Evolutionary conservation across 2,329 filamentous ascomycete genomes (phyloP), one percentile per base, ranked within the genome.

Genomic region (Keithomyces neogunnii): DNA sequence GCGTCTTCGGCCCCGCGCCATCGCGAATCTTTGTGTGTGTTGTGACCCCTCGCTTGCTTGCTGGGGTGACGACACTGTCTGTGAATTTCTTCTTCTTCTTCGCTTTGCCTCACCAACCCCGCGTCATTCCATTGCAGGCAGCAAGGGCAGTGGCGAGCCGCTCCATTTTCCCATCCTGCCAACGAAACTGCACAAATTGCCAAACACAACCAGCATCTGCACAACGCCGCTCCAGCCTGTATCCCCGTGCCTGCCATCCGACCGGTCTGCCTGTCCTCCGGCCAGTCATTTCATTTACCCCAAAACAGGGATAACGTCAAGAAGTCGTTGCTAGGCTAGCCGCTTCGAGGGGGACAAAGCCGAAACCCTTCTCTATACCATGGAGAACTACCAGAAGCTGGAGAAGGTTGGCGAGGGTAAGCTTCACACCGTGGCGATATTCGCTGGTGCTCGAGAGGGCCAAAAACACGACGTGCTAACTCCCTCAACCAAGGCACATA

Each of bases 321-420:
- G 11, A 7, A 6, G 33, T 35, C 11, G 33, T 35, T 35, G 33
- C 33, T 6, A 35, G 33, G 33, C 33, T 35, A 19, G 19, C 19
- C 19, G 19, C 19, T 19, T 19, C 19, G 38, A 19, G 38, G 26
- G 5, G 38, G 38, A 40, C 26, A 9, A 31, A 13, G 26, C 40
- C 40, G 8, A 28, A 44, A 11, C 11, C 19, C 19, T 11, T 26
- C 28, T 30, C 5, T 44, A 26, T 28, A n/a, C 11, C 30, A 95
- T 96, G 90, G 89, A 96, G 71, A 95, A 95, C 73, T 96, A 96
- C 70, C 88, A 95, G 73, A 95, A 95, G 75, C 81, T 96, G 64
- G 90, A 96, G 75, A 96, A 96, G 78, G 90, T 96, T 64, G 90
- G 90, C 70, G 90, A 96, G 81, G 90, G 90, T 93, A 73, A 62